Conservation (phyloP, 2,329 filamentous ascomycete species). For the Aspergillus sp. region DNA sequence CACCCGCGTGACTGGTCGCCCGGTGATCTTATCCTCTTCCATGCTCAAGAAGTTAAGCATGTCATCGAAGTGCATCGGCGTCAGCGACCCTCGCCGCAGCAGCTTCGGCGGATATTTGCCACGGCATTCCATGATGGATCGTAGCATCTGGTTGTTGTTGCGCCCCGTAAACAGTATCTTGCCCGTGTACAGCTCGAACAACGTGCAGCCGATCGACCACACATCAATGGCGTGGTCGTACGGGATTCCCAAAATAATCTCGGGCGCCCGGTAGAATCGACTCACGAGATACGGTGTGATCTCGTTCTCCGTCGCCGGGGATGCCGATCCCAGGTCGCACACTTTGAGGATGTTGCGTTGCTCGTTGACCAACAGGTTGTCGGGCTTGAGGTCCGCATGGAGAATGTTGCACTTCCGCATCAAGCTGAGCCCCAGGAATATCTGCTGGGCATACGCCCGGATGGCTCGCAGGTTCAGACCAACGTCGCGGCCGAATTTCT, state of each 20-base stretch:
- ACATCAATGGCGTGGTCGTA: slow-evolving; percentile 95
- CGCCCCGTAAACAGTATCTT: slow-evolving; percentile 95
- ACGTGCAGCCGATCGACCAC: slow-evolving; percentile 96
- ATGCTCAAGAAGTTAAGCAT: slow-evolving; percentile 79
- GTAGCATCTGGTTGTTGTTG: slow-evolving; percentile 98
- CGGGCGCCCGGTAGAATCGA: slow-evolving; percentile 94
- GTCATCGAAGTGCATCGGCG: slow-evolving; percentile 79
- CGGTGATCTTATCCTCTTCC: slow-evolving; percentile 83
- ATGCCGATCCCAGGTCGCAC: slow-evolving; percentile 95
- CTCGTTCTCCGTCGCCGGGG: slow-evolving; percentile 85
- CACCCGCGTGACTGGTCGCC: slow-evolving; percentile 63
- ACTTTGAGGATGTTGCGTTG: slow-evolving; percentile 84
- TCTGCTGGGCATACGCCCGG: slow-evolving; percentile 86
- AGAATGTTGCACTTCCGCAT: slow-evolving; percentile 91
- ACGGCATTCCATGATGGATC: slow-evolving; percentile 91
- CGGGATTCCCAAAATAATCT: slow-evolving; percentile 94
- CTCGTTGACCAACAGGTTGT: slow-evolving; percentile 94
- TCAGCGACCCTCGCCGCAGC: slow-evolving; percentile 77
- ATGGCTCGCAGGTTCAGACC: slow-evolving; percentile 89
- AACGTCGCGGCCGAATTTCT: slow-evolving; percentile 92
- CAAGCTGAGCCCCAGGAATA: slow-evolving; percentile 84
- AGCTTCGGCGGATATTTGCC: slow-evolving; percentile 90
- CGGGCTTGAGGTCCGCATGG: slow-evolving; percentile 94
- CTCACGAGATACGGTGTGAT: slow-evolving; percentile 94
- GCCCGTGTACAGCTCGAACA: slow-evolving; percentile 96